Percentiles rank a stretch among this genome's conserved stretches.
Evolutionary conservation across 805 yeast species (phyloP).

Genomic region (Yarrowia alimentaria): DNA sequence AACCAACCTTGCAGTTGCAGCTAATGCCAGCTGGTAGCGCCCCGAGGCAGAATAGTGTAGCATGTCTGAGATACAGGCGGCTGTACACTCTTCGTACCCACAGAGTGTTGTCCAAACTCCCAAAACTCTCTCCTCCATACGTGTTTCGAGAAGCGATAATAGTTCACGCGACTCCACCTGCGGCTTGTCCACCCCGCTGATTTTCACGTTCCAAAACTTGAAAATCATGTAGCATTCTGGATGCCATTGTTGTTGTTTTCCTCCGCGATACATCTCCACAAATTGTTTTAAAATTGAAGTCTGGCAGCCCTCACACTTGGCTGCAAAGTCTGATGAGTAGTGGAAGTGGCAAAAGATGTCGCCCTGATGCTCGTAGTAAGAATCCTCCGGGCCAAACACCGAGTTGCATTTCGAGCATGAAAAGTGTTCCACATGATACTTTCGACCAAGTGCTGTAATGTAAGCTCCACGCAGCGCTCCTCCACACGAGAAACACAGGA

Average conservation of each 20-base stretch:
- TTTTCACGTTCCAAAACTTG: conserved; percentile 90
- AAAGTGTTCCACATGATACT: conserved; percentile 94
- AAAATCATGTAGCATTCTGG: conserved; percentile 98
- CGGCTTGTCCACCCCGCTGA: conserved; percentile 42
- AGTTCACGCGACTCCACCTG: conserved; percentile 8
- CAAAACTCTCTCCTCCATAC: conserved; percentile 57
- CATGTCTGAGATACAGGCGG: conserved; percentile 88
- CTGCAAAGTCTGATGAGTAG: conserved; percentile 81
- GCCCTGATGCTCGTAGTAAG: conserved; percentile 83
- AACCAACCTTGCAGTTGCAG: conserved; percentile 69
- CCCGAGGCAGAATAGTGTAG: conserved; percentile 76
- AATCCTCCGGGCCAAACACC: conserved; percentile 86
- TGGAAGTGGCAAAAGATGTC: conserved; percentile 88
- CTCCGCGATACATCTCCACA: conserved; percentile 88
- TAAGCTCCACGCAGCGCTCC: conserved; percentile 87
- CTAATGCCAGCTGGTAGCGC: conserved; percentile 63
- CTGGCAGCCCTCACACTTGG: conserved; percentile 89
- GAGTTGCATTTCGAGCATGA: conserved; percentile 83
- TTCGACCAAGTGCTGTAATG: conserved; percentile 86
- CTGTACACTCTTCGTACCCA: conserved; percentile 86
- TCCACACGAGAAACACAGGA: conserved; percentile 84
- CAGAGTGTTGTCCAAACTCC: conserved; percentile 85
- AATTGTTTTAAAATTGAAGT: conserved; percentile 90
- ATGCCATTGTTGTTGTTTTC: conserved; percentile 95
- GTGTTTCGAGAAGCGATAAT: conserved; percentile 49